Conservation (phyloP, 2,329 filamentous ascomycete species). For the Tolypocladium guangdongense region DNA sequence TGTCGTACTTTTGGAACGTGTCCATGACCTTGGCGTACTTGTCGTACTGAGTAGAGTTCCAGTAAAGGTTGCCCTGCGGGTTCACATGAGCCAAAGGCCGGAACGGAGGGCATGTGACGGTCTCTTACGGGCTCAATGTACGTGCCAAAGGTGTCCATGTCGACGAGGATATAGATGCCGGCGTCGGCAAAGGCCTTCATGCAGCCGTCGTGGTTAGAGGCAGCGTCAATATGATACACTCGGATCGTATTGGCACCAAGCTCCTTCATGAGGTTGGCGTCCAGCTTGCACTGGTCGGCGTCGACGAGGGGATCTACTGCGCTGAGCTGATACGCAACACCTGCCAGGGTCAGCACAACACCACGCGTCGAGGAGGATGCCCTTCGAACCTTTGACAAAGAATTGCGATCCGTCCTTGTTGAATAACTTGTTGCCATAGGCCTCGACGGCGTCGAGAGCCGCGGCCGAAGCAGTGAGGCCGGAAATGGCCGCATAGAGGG, state of each 20-base stretch:
- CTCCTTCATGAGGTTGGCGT: slow-evolving; percentile 66
- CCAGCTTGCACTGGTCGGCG: slow-evolving; percentile 62
- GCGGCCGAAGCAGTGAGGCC: slow-evolving; percentile 20
- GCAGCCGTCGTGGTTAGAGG: slow-evolving; percentile 61
- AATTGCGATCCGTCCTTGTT: slow-evolving; percentile 69
- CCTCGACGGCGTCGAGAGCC: slow-evolving; percentile 37
- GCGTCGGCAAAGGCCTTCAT: slow-evolving; percentile 71
- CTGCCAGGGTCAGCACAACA: slow-evolving; percentile 26
- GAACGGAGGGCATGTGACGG: neutral
- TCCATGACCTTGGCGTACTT: slow-evolving; percentile 65
- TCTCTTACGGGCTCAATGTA: slow-evolving; percentile 51
- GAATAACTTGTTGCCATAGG: slow-evolving; percentile 76
- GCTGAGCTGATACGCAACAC: slow-evolving; percentile 59
- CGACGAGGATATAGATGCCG: slow-evolving; percentile 75
- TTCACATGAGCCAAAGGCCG: neutral
- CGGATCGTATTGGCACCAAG: slow-evolving; percentile 77
- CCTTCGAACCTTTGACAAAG: slow-evolving; percentile 60
- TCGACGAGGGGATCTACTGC: slow-evolving; percentile 65
- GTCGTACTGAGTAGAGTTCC: slow-evolving; percentile 62
- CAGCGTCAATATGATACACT: slow-evolving; percentile 75
- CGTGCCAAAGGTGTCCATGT: slow-evolving; percentile 66
- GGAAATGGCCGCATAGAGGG: slow-evolving; percentile 21
- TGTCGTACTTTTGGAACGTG: slow-evolving; percentile 65
- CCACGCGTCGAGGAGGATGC: neutral
- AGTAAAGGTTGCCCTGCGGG: slow-evolving; percentile 45